A percentile compares a stretch with the other conserved stretches of the same genome.
These are phyloP conservation scores for Plasmodium billcollinsi DNA, from an alignment of 169 alveolate species.

Conservation along the genomic window DNA sequence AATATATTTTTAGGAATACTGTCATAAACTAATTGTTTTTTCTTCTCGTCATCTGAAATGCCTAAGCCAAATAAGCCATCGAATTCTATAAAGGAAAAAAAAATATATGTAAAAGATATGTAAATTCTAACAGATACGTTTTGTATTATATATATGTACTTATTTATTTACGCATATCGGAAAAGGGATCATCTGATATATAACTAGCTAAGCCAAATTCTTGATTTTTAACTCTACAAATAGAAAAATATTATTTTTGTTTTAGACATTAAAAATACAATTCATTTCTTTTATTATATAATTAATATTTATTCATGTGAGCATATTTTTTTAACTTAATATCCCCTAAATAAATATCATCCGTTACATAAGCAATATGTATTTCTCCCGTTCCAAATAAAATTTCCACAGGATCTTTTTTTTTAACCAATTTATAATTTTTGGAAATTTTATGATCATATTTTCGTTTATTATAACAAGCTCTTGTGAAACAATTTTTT, in stretches of 20 bases:
- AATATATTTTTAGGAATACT: constrained; percentile 45
- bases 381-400: constrained; percentile 73
- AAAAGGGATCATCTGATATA: constrained; percentile 77
- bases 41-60: constrained; percentile 60
- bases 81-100: constrained; percentile 29
- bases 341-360: constrained; percentile 64
- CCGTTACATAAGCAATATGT: constrained; percentile 65
- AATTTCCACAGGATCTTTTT: constrained; percentile 51
- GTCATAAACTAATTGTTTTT: constrained; percentile 40
- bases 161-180: constrained; percentile 62
- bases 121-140: too few species aligned
- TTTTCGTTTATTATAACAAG: constrained; percentile 76
- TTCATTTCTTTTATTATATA: background rate
- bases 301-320: background rate
- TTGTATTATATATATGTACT: background rate
- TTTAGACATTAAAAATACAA: background rate
- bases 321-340: constrained; percentile 29
- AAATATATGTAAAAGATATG: background rate
- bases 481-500: constrained; percentile 77
- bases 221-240: constrained; percentile 65
- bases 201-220: constrained; percentile 76
- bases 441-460: constrained; percentile 71
- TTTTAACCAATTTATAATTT: constrained; percentile 38
- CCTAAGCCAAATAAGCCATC: constrained; percentile 76
- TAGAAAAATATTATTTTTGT: background rate